Percentiles rank a stretch among this genome's conserved stretches.
Conservation (phyloP, 352 stramenopile genomes). For the Plasmopara muralis region DNA sequence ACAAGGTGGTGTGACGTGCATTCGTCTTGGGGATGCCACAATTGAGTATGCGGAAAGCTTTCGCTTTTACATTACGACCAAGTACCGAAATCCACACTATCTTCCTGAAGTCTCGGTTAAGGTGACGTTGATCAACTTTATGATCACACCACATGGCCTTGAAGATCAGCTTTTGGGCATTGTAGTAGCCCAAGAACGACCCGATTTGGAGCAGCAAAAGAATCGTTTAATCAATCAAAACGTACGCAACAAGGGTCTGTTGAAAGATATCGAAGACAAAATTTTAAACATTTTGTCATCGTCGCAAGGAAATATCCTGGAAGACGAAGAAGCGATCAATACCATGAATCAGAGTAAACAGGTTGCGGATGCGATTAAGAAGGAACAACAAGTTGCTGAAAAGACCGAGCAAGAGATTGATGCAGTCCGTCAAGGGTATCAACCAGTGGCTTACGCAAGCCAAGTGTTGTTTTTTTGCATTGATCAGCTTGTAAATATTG, state of each 20-base stretch:
- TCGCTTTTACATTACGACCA: slow-evolving; percentile 93
- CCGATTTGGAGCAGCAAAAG: slow-evolving; percentile 90
- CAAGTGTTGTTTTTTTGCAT: slow-evolving; percentile 95
- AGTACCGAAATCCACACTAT: slow-evolving; percentile 91
- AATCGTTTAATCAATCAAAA: slow-evolving; percentile 90
- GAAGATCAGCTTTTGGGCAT: slow-evolving; percentile 90
- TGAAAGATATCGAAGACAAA: slow-evolving; percentile 93
- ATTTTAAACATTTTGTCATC: slow-evolving; percentile 90
- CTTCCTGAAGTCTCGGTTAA: slow-evolving; percentile 90
- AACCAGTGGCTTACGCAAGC: slow-evolving; percentile 83
- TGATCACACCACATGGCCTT: slow-evolving; percentile 91
- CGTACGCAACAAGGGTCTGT: slow-evolving; percentile 85
- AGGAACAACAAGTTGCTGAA: slow-evolving; percentile 87
- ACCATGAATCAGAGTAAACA: slow-evolving; percentile 89
- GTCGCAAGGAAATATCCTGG: slow-evolving; percentile 90
- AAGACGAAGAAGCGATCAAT: slow-evolving; percentile 90
- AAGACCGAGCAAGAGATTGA: slow-evolving; percentile 90
- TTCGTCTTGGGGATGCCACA: slow-evolving; percentile 89
- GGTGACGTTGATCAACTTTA: slow-evolving; percentile 93
- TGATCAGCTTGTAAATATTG: slow-evolving; percentile 90
- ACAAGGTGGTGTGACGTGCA: slow-evolving; percentile 87
- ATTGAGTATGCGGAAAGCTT: slow-evolving; percentile 91
- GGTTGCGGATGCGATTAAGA: slow-evolving; percentile 90
- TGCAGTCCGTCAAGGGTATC: slow-evolving; percentile 79
- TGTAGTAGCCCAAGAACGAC: slow-evolving; percentile 88